Evolutionary conservation across 345 rosid genomes (phyloP), one percentile per base, ranked within the genome.

Genomic region (Cardiospermum halicacabum): DNA sequence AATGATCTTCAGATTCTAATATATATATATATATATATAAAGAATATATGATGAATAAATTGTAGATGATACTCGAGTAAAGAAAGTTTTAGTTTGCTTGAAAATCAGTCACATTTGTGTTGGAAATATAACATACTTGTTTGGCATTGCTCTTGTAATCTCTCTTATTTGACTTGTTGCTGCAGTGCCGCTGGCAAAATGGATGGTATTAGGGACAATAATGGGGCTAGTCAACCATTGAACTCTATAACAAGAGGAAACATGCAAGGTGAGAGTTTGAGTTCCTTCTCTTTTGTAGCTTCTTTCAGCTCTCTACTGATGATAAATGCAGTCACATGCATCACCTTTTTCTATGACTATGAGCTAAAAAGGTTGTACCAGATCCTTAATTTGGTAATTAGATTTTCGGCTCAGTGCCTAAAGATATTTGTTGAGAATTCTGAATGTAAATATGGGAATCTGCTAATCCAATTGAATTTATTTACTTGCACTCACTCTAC

Each of bases 141-240:
- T 18, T 27, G 26, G 42, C 65, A 60, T 60, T 60, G 42, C 37
- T 43, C 39, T 28, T 60, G 25, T 60, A 60, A 37, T 32, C 39
- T 64, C 37, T 10, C 7, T 4, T 39, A 48, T 76, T 40, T 57
- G 24, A 7, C 27, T 13, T 60, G 53, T 58, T 43, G 27, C 43
- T 74, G 79, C 64, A 69, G 53, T 65, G 36, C 49, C 60, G 72
- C 49, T 70, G 27, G 24, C 56, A 60, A 61, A 27, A 67, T 40
- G 51, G 71, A 60, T 62, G 69, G 58, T 43, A 53, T 16, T 7
- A 61, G n/a, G 58, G 72, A 65, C 49, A 61, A 39, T 13, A 67
- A 66, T 21, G 70, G 70, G 30, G 48, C 15, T 27, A 40, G 47
- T 40, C 65, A 70, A 48, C 74, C 69, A 34, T 28, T 39, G 56